phyloP scores from a whole-genome alignment of 2,329 filamentous ascomycete species.

The Verticillium nonalfalfae region DNA sequence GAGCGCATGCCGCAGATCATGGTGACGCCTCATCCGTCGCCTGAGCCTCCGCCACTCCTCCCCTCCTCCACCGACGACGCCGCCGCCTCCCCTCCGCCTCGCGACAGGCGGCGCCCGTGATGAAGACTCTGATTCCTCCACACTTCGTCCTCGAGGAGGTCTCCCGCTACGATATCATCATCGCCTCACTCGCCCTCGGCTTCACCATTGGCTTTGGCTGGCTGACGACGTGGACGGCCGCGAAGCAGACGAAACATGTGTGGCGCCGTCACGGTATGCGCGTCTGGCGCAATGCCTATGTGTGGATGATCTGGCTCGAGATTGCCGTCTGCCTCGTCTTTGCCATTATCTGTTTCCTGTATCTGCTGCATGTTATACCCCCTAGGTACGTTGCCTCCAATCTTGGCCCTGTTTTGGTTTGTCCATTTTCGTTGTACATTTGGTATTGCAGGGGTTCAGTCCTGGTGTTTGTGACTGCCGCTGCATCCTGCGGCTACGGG shows the following conservation, averaged over 20 bases:
- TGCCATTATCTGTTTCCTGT: constrained; percentile 24
- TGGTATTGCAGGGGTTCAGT: neutral
- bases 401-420: too few species aligned
- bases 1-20: neutral
- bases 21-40: neutral
- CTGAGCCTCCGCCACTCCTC: neutral
- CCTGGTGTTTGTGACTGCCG: neutral
- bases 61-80: neutral
- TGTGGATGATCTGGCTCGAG: constrained; percentile 43
- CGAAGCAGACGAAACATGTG: constrained; percentile 25
- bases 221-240: constrained; percentile 28
- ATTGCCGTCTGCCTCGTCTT: constrained; percentile 34
- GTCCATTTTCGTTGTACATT: too few species aligned
- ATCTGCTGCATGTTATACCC: constrained; percentile 11
- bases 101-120: neutral
- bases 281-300: constrained; percentile 30
- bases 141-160: constrained; percentile 13
- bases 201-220: constrained; percentile 34
- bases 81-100: too few species aligned
- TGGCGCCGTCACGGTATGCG: constrained; percentile 23
- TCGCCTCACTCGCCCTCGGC: constrained; percentile 26
- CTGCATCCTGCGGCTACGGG: neutral
- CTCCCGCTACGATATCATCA: constrained; percentile 15
- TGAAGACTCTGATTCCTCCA: constrained; percentile 9
- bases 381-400: constrained; percentile 2